Percentiles rank a stretch among this genome's conserved stretches.
phyloP scores from a whole-genome alignment of 345 rosid genomes.

The Heritiera fomes region DNA sequence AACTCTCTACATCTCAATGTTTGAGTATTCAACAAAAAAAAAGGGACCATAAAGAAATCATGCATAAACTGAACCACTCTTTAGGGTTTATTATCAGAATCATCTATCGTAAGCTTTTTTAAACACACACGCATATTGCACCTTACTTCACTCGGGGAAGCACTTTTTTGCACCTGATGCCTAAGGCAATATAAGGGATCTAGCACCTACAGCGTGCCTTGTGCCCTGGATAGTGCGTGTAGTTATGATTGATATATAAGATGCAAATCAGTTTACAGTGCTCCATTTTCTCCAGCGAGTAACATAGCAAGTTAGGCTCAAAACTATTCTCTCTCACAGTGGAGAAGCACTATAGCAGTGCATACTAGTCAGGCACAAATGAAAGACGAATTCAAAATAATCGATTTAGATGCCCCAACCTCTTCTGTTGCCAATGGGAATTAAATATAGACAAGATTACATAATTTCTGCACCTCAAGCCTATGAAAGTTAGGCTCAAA shows the following conservation, averaged over 20 bases:
- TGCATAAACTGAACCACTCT: neutral
- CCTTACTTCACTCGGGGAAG: neutral
- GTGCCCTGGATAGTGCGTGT: neutral
- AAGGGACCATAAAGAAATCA: too few relatives aligned
- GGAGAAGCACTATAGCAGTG: neutral
- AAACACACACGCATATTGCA: neutral
- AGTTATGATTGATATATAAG: neutral
- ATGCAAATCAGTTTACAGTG: neutral
- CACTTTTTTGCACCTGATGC: neutral
- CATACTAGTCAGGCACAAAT: neutral
- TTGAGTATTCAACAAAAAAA: too few relatives aligned
- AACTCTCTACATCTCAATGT: too few relatives aligned
- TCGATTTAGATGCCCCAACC: neutral
- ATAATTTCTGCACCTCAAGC: neutral
- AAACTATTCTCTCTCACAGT: neutral
- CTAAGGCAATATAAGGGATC: neutral
- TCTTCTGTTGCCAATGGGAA: neutral
- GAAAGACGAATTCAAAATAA: neutral
- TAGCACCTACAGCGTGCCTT: neutral
- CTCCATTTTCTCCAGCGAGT: neutral
- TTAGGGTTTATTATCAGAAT: neutral
- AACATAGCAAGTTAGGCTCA: neutral
- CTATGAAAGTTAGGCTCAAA: neutral
- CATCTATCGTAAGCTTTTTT: too few relatives aligned
- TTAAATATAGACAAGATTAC: neutral